Percentiles rank a stretch among this genome's conserved stretches.
phyloP scores from a whole-genome alignment of 140 eudicot species.

The Erigeron philadelphicus region DNA sequence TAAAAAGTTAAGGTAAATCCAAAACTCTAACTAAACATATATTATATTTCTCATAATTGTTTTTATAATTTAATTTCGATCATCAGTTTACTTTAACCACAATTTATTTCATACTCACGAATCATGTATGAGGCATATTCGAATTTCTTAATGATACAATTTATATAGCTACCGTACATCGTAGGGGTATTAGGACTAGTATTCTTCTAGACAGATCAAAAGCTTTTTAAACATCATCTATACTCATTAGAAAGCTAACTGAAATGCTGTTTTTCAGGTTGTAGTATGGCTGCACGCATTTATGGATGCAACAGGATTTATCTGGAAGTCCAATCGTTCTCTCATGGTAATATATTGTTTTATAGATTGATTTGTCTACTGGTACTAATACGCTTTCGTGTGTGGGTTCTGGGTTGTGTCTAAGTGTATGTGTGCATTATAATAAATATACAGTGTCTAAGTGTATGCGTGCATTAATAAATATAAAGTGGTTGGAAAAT shows the following conservation, averaged over 20 bases:
- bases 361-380: not conserved
- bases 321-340: not conserved
- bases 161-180: too few species aligned
- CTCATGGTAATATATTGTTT: not conserved
- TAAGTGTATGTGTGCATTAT: not conserved
- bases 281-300: not conserved
- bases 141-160: too few species aligned
- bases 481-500: too few species aligned
- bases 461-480: not conserved
- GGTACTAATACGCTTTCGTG: not conserved
- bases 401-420: not conserved
- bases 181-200: not conserved
- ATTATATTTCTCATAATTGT: too few species aligned
- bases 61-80: too few species aligned
- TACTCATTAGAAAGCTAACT: not conserved
- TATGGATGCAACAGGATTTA: not conserved
- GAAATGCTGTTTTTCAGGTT: constrained; percentile 1
- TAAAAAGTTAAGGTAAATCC: too few species aligned
- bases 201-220: not conserved
- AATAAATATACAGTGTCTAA: not conserved
- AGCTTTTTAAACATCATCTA: not conserved
- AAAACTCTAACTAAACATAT: too few species aligned
- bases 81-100: too few species aligned
- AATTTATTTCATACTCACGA: too few species aligned
- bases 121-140: too few species aligned